Percentiles rank a stretch among this genome's conserved stretches.
These are phyloP conservation scores for Xylaria curta DNA, from an alignment of 495 filamentous ascomycete species.

Conservation along the genomic window DNA sequence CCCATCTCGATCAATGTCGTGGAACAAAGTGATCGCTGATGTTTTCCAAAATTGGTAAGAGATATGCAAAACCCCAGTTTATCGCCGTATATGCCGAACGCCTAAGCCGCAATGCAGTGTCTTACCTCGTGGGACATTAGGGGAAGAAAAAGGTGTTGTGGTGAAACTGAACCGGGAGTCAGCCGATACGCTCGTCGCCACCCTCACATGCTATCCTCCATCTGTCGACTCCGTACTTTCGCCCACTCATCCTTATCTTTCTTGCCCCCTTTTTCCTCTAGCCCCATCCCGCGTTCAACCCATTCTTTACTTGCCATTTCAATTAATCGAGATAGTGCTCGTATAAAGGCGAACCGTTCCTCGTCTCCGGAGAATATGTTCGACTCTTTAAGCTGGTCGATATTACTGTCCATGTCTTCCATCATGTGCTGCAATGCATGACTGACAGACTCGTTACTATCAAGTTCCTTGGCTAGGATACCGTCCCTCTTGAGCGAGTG, in stretches of 20 bases:
- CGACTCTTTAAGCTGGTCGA: constrained; percentile 81
- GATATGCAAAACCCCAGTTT: neutral
- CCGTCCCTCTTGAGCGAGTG: constrained; percentile 55
- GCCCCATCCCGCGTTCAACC: constrained; percentile 85
- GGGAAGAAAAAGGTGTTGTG: neutral
- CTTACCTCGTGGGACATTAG: neutral
- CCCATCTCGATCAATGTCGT: neutral
- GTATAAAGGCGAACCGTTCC: constrained; percentile 93
- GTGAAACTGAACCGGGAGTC: neutral
- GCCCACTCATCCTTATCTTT: constrained; percentile 68
- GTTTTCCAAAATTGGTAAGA: neutral
- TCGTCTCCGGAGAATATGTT: constrained; percentile 94
- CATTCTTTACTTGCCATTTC: constrained; percentile 96
- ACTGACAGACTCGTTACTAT: constrained; percentile 66
- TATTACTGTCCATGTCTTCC: constrained; percentile 91
- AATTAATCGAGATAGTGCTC: constrained; percentile 80
- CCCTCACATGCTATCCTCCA: constrained; percentile 74
- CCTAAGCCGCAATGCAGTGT: constrained; percentile 1
- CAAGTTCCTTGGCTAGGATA: constrained; percentile 50
- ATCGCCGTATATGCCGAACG: neutral
- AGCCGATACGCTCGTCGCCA: neutral
- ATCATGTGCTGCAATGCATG: constrained; percentile 88
- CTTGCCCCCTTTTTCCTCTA: constrained; percentile 63
- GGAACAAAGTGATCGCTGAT: neutral
- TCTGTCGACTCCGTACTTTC: constrained; percentile 69